Conservation (phyloP, 2,329 filamentous ascomycete species). For the Leptosphaerulina australis region DNA sequence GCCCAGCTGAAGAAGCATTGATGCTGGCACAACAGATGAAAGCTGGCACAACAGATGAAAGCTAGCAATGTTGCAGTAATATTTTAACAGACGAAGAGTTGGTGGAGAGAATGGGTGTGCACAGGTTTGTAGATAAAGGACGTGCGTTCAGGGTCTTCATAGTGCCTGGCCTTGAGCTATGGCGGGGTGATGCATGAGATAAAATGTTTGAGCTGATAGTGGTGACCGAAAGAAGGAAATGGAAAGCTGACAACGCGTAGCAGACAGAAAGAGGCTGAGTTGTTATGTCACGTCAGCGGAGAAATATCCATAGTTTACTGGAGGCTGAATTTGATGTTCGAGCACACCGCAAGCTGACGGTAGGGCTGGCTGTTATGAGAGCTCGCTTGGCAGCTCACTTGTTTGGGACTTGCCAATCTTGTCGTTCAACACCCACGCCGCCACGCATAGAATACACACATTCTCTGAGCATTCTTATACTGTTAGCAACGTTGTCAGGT, state of each 20-base stretch:
- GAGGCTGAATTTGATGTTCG: constrained; percentile 1
- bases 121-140: neutral
- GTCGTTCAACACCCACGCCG: constrained; percentile 8
- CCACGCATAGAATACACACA: neutral
- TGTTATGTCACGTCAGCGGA: constrained; percentile 6
- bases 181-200: constrained; percentile 4
- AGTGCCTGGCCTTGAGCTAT: constrained; percentile 3
- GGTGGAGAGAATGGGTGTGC: neutral
- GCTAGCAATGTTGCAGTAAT: neutral
- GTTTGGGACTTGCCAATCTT: constrained; percentile 10
- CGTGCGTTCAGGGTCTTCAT: constrained; percentile 15
- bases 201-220: constrained; percentile 1
- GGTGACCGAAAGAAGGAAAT: constrained; percentile 4
- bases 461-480: neutral
- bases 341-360: constrained; percentile 2
- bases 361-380: constrained; percentile 10
- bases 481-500: neutral
- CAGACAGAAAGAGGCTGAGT: constrained; percentile 4
- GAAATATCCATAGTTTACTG: neutral
- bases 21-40: no score
- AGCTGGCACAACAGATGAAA: neutral
- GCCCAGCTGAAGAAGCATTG: no score
- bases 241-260: constrained; percentile 14
- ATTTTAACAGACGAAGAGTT: neutral
- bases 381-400: constrained; percentile 12